A percentile compares a stretch with the other conserved stretches of the same genome.
Conservation (phyloP, 2,329 filamentous ascomycete genomes). For the Monilinia vaccinii-corymbosi region DNA sequence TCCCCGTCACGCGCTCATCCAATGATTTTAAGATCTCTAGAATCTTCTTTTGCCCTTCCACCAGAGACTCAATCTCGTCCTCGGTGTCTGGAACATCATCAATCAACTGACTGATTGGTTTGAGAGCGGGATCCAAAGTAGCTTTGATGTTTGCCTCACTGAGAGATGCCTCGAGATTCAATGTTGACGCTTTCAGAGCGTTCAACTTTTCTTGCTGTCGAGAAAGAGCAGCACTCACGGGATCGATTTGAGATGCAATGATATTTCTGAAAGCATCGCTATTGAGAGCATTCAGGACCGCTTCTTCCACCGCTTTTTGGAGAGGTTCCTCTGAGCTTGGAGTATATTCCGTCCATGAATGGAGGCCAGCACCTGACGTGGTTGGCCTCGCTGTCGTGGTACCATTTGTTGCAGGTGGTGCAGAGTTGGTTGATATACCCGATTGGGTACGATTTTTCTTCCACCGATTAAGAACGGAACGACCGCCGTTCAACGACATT, state of each 20-base stretch:
- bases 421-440: slow-evolving; percentile 4
- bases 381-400: slow-evolving; percentile 7
- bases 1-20: slow-evolving; percentile 11
- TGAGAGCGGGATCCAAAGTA: slow-evolving; percentile 15
- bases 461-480: slow-evolving; percentile 16
- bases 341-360: slow-evolving; percentile 8
- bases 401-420: slow-evolving; percentile 3
- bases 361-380: slow-evolving; percentile 9
- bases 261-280: slow-evolving; percentile 18
- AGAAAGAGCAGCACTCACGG: slow-evolving; percentile 12
- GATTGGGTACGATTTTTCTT: slow-evolving; percentile 17
- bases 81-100: slow-evolving; percentile 14
- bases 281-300: slow-evolving; percentile 16
- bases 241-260: slow-evolving; percentile 19
- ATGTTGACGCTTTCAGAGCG: slow-evolving; percentile 16
- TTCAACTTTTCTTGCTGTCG: slow-evolving; percentile 20
- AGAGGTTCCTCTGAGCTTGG: slow-evolving; percentile 13
- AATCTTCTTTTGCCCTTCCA: slow-evolving; percentile 11
- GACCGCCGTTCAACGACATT: slow-evolving; percentile 14
- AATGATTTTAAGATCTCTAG: slow-evolving; percentile 13
- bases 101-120: slow-evolving; percentile 12
- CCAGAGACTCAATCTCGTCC: slow-evolving; percentile 12
- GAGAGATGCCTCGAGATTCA: slow-evolving; percentile 19
- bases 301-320: slow-evolving; percentile 16
- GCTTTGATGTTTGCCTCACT: slow-evolving; percentile 11